A percentile compares a stretch with the other conserved stretches of the same genome.
These are phyloP conservation scores for Boechera retrofracta DNA, from an alignment of 345 rosid genomes.

Conservation along the genomic window DNA sequence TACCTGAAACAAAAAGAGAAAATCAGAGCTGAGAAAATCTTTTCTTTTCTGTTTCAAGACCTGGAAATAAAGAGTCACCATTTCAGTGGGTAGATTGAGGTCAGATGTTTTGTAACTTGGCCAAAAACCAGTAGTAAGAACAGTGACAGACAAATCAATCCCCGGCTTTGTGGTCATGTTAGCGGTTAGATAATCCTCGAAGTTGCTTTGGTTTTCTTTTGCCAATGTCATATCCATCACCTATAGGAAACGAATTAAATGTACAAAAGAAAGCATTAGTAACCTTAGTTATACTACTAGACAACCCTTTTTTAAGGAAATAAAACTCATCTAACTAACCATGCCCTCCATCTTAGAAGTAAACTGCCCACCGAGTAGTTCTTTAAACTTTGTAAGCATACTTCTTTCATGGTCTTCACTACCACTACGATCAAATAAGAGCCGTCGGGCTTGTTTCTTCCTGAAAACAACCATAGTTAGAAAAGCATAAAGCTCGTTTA, in stretches of 20 bases:
- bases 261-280: neutral
- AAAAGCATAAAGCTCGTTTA: neutral
- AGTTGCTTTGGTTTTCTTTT: conserved; percentile 61
- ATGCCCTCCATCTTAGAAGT: conserved; percentile 81
- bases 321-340: conserved; percentile 29
- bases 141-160: conserved; percentile 72
- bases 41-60: neutral
- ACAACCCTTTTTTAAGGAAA: neutral
- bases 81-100: conserved; percentile 74
- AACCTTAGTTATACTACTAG: neutral
- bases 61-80: conserved; percentile 44
- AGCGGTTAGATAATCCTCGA: conserved; percentile 54
- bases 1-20: conserved; percentile 24
- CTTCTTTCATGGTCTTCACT: conserved; percentile 63
- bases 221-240: conserved; percentile 73
- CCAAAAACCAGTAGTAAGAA: conserved; percentile 85
- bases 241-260: conserved; percentile 34
- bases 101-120: conserved; percentile 78
- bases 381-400: conserved; percentile 66
- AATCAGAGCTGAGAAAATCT: neutral
- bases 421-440: conserved; percentile 64
- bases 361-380: conserved; percentile 58
- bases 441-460: conserved; percentile 69
- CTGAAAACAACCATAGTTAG: conserved; percentile 42
- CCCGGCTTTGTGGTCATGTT: conserved; percentile 51